These are phyloP conservation scores for Cladosporium sp. DNA, from an alignment of 2,329 filamentous ascomycete genomes.

Conservation along the genomic window DNA sequence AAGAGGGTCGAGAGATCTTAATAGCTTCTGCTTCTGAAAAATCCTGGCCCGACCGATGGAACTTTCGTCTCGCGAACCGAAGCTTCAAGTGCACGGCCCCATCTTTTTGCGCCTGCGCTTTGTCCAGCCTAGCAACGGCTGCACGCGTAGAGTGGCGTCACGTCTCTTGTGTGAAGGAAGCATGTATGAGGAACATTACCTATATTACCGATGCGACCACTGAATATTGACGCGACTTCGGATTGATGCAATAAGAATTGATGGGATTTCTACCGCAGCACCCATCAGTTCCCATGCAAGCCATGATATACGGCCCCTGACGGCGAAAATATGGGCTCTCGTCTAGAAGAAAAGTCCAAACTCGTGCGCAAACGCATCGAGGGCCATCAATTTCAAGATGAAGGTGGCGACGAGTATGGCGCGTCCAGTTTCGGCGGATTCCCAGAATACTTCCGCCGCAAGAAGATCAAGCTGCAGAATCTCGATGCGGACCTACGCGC, in stretches of 20 bases:
- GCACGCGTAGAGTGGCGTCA: slow-evolving; percentile 9
- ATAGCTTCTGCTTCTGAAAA: not conserved
- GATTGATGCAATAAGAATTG: not conserved
- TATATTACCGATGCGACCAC: not conserved
- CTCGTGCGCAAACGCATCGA: slow-evolving; percentile 65
- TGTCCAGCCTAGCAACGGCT: slow-evolving; percentile 4
- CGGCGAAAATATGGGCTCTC: slow-evolving; percentile 58
- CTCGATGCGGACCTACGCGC: slow-evolving; percentile 80
- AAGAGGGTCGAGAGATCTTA: not conserved
- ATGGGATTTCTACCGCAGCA: not conserved
- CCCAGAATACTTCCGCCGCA: slow-evolving; percentile 86
- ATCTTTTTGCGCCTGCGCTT: slow-evolving; percentile 1
- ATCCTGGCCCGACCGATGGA: not conserved
- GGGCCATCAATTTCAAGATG: slow-evolving; percentile 72
- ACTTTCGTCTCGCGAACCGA: slow-evolving; percentile 1
- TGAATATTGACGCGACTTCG: not conserved
- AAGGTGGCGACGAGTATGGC: slow-evolving; percentile 88
- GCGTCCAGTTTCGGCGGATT: slow-evolving; percentile 87
- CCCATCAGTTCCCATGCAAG: not conserved
- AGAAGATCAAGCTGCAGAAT: slow-evolving; percentile 97
- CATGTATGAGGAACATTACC: not conserved
- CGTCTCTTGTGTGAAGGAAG: not conserved
- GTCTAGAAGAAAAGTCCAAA: slow-evolving; percentile 61
- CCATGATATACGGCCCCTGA: not conserved
- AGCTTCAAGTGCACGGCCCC: not conserved